These are phyloP conservation scores for Arbutus unedo DNA, from an alignment of 148 eudicot genomes.

Conservation along the genomic window DNA sequence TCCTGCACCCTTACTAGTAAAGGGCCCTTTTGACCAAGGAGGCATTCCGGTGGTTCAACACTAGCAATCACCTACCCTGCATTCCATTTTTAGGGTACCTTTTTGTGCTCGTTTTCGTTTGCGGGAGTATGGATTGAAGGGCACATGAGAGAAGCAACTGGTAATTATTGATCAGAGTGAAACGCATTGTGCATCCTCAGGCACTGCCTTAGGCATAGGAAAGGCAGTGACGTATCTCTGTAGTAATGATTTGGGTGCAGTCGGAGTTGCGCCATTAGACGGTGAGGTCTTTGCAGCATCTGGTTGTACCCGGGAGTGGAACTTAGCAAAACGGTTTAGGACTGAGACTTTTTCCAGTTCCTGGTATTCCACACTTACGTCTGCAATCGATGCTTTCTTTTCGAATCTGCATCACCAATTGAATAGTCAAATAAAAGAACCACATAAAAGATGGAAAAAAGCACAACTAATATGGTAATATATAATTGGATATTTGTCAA, in stretches of 20 bases:
- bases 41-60: background rate
- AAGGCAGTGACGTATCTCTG: slow-evolving; percentile 41
- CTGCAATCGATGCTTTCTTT: slow-evolving; percentile 31
- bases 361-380: slow-evolving; percentile 38
- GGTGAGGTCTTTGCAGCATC: slow-evolving; percentile 28
- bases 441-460: background rate
- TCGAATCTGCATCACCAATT: slow-evolving; percentile 42
- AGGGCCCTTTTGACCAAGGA: too few relatives aligned
- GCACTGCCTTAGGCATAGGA: slow-evolving; percentile 46
- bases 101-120: background rate
- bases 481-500: background rate
- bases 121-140: background rate
- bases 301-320: slow-evolving; percentile 34
- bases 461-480: background rate
- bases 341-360: slow-evolving; percentile 53
- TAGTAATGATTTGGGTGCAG: slow-evolving; percentile 20
- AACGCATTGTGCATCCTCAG: slow-evolving; percentile 44
- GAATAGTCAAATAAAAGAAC: background rate
- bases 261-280: slow-evolving; percentile 21
- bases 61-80: background rate
- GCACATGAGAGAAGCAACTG: background rate
- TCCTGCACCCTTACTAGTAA: too few relatives aligned
- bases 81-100: background rate
- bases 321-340: slow-evolving; percentile 58
- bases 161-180: slow-evolving; percentile 37